These are phyloP conservation scores for Chytriomyces confervae DNA, from an alignment of 192 early-diverging fungal species.

Conservation along the genomic window DNA sequence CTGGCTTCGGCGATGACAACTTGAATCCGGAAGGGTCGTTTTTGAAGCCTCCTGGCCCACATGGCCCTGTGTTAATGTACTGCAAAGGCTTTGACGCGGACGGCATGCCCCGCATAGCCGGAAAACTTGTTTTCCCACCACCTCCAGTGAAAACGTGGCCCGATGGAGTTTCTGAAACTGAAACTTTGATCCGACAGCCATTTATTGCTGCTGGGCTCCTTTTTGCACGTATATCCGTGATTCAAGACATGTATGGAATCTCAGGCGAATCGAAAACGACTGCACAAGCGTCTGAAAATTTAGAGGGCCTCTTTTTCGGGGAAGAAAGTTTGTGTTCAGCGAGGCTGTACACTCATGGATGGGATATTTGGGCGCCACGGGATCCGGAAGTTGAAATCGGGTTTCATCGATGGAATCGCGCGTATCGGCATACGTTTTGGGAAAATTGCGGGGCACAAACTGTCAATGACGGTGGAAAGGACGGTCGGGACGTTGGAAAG, in stretches of 20 bases:
- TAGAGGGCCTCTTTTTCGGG: slow-evolving; percentile 41
- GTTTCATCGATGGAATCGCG: slow-evolving; percentile 37
- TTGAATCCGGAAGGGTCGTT: neutral
- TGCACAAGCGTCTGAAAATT: neutral
- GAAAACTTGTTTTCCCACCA: slow-evolving; percentile 7
- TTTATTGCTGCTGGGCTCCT: slow-evolving; percentile 35
- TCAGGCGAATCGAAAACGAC: too few species aligned
- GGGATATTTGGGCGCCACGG: slow-evolving; percentile 33
- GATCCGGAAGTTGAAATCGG: slow-evolving; percentile 3
- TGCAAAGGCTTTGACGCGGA: slow-evolving; percentile 15
- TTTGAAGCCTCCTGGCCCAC: slow-evolving; percentile 7
- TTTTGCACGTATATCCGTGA: slow-evolving; percentile 22
- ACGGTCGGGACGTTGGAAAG: too few species aligned
- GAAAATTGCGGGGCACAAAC: slow-evolving; percentile 9
- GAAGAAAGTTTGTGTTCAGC: slow-evolving; percentile 31
- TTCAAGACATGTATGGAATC: slow-evolving; percentile 3
- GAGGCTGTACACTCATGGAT: slow-evolving; percentile 28
- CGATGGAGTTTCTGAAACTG: slow-evolving; percentile 19
- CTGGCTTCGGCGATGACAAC: slow-evolving; percentile 7
- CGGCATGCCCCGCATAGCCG: slow-evolving; percentile 30
- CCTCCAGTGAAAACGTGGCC: neutral
- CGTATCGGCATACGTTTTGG: slow-evolving; percentile 34
- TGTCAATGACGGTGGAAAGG: too few species aligned
- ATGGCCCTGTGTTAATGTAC: slow-evolving; percentile 3
- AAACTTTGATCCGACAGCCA: slow-evolving; percentile 1